Evolutionary conservation across 164 flowering plant species (phyloP), one percentile per base, ranked within the genome.

Genomic region (Tetracentron sinense): DNA sequence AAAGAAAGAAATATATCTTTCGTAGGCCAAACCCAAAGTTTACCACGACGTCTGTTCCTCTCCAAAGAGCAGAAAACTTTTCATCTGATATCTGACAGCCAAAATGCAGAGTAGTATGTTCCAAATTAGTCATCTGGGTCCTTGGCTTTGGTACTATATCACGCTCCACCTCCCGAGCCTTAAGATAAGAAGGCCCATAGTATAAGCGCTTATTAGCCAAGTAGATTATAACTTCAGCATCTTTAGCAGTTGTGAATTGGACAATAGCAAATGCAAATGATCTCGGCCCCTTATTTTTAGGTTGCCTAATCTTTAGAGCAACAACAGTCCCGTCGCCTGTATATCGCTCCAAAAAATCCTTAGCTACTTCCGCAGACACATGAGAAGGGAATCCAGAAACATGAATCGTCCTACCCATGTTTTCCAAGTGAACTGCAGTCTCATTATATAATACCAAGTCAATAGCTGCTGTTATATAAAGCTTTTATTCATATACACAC

Each of bases 81-180:
- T 79, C 78, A 14, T 66, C 51, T 17, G 96, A 61, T 80, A 75
- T 31, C n/a, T n/a, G n/a, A n/a, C n/a, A n/a, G n/a, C n/a, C n/a
- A n/a, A n/a, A n/a, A n/a, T n/a, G n/a, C n/a, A 87, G 54, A 29
- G 61, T 67, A 30, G 69, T 49, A 26, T 29, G 11, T n/a, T 78
- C 79, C 65, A 91, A 68, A 22, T 51, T 68, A 64, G 76, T 75
- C 63, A 65, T 35, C 42, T 56, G 64, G 20, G 17, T 57, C 60
- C 74, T 82, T 17, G 90, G 95, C 60, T 75, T 80, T 15, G 82
- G 81, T 14, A 77, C 65, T 7, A 86, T 78, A 70, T 89, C 89
- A 21, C 54, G 60, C 7, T 82, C 81, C 73, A 62, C 60, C 19
- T 61, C 69, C 29, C 72, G 58, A 62, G 78, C 85, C 55, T 69